Evolutionary conservation across 2,329 filamentous ascomycete genomes (phyloP), one percentile per base, ranked within the genome.

Genomic region (Onygenales sp.): DNA sequence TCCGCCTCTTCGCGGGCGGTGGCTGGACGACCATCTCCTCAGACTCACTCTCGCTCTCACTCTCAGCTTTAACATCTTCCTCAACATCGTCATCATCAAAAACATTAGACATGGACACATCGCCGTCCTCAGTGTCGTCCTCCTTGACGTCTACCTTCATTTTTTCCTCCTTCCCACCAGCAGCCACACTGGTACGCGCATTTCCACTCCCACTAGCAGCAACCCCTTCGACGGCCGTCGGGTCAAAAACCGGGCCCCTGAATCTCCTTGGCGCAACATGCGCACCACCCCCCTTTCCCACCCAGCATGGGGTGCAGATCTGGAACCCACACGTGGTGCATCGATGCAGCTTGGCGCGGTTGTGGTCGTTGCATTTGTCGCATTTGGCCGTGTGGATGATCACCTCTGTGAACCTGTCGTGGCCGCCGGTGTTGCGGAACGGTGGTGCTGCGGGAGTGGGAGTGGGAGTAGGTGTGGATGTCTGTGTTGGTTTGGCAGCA

Each of bases 351-450:
- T 61, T 66, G 1, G 54, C 45, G n/a, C 45, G 58, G 50, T 71
- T 71, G 42, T 67, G 63, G 1, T 50, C 47, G 39, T 66, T 63
- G 58, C 70, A 72, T 2, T 64, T 39, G 49, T 72, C 70, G 49
- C 70, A 72, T 54, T 69, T 70, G 0, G 66, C 68, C 0, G 68
- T 71, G 52, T 66, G 64, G 7, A 66, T 65, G 4, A 51, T 48
- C 11, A 70, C 55, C 6, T 58, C 49, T n/a, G 56, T 57, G 56
- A 70, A 70, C 7, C 52, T 55, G 6, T 54, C 59, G 52, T 64
- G 21, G 21, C 21, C 21, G 21, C 21, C 21, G 21, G 21, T 27
- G 21, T 27, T 27, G 21, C 21, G 21, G 21, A 27, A 3, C 3
- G 21, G 21, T 27, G 21, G 21, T 27, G 21, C 21, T 1, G 21